Percentiles rank a stretch among this genome's conserved stretches.
Evolutionary conservation across 2,329 filamentous ascomycete genomes (phyloP).

Genomic region (Leptographium radiaticola): DNA sequence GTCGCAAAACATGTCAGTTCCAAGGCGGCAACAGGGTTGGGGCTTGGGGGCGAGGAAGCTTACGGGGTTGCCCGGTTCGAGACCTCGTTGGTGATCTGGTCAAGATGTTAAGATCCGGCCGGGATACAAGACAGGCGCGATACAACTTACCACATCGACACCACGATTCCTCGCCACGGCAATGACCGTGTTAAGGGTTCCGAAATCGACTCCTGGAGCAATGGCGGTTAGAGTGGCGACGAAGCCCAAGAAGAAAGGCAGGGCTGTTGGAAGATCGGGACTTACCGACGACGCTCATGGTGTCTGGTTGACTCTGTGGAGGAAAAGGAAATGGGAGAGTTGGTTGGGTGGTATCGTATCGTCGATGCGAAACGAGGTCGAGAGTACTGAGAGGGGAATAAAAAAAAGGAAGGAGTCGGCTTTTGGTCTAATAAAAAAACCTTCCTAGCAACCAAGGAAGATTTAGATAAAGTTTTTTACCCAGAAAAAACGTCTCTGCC

Average conservation of each 20-base stretch:
- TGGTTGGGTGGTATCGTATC: not conserved
- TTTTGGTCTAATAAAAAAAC: slow-evolving; percentile 1
- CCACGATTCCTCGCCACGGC: slow-evolving; percentile 96
- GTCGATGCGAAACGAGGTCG: not conserved
- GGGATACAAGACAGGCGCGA: not conserved
- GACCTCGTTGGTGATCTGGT: slow-evolving; percentile 93
- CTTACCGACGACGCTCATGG: slow-evolving; percentile 14
- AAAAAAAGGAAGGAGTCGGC: not conserved
- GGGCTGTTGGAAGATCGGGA: not conserved
- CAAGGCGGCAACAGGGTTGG: not conserved
- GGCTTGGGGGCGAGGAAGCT: slow-evolving; percentile 26
- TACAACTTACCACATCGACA: slow-evolving; percentile 83
- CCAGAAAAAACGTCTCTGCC: not conserved
- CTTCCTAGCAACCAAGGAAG: not conserved
- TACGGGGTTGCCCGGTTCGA: slow-evolving; percentile 97
- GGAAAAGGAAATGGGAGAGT: not conserved
- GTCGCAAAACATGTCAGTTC: slow-evolving; percentile 3
- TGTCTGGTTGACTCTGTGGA: not conserved
- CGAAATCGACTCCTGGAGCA: slow-evolving; percentile 70
- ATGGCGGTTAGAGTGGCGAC: slow-evolving; percentile 3
- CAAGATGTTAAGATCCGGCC: slow-evolving; percentile 7
- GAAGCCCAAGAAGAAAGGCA: not conserved
- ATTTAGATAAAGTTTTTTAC: not conserved
- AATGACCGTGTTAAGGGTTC: slow-evolving; percentile 92
- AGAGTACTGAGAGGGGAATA: too few species aligned